Evolutionary conservation across 192 early-diverging fungal species (phyloP), one percentile per base, ranked within the genome.

Genomic region (Ambispora gerdemannii): DNA sequence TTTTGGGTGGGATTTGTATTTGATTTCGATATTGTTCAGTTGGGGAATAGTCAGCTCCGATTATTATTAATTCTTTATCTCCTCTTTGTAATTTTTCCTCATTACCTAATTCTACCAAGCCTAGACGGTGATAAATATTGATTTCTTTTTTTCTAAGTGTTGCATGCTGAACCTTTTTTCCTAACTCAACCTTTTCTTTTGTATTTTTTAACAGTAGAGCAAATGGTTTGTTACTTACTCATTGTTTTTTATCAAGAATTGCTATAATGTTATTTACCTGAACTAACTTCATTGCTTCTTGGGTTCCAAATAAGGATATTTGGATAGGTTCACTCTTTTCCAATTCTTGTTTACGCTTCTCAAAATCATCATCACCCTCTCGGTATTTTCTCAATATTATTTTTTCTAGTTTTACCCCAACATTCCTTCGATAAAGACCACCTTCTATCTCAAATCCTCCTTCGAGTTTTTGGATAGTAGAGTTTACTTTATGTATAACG

Each of bases 1-100:
- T 8, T 59, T 59, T 59, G 15, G 56, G 56, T 3, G 56, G 56
- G 22, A 59, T 59, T 59, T 59, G 4, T 3, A 59, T 59, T 59
- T 59, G 56, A 24, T 20, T 2, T 32, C 30, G 56, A 6, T 59
- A 32, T 59, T 59, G 27, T n/a, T n/a, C n/a, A n/a, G n/a, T n/a
- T n/a, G n/a, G n/a, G n/a, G n/a, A n/a, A n/a, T n/a, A n/a, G 24
- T 59, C 25, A 4, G 2, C 1, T 10, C 30, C 56, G 15, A 59
- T 59, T 10, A 59, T 32, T 2, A 6, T 59, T 8, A 15, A 2
- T 10, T 50, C 24, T 4, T 3, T 1, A 11, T 50, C 24, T 4
- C 11, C 50, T 10, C 3, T 22, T 50, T 50, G 17, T 11, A 50
- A 3, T 11, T 22, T 11, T 11, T 50, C 50, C 17, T 1, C 24